Conservation (phyloP, 1,139 yeast genomes). For the Sugiyamaella japonica region DNA sequence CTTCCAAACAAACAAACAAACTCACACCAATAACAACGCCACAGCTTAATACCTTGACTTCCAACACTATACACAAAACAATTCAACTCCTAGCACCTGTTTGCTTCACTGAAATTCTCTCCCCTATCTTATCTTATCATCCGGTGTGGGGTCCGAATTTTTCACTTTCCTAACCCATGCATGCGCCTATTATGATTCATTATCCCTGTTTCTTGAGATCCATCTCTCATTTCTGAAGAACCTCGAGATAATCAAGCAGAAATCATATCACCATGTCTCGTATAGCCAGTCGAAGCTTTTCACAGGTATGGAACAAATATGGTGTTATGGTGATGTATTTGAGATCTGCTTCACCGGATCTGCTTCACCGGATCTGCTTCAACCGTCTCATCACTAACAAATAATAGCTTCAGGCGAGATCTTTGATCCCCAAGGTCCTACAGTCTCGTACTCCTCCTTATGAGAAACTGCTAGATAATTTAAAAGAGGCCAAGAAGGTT, state of each 20-base stretch:
- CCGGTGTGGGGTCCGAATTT: constrained; percentile 9
- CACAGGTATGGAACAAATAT: constrained; percentile 15
- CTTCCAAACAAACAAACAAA: not conserved
- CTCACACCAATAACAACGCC: not conserved
- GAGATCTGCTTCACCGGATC: no score
- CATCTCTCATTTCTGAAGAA: not conserved
- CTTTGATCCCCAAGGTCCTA: constrained; percentile 19
- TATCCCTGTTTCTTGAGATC: not conserved
- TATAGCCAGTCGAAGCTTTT: constrained; percentile 19
- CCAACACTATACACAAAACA: not conserved
- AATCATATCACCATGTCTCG: constrained; percentile 12
- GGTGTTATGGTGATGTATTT: not conserved
- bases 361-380: not conserved
- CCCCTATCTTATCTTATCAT: not conserved
- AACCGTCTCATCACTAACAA: constrained; percentile 3
- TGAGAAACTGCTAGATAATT: constrained; percentile 64
- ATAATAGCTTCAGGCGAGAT: constrained; percentile 17
- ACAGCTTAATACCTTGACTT: not conserved
- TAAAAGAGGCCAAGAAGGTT: constrained; percentile 61
- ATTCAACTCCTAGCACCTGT: not conserved
- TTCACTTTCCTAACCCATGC: constrained; percentile 19
- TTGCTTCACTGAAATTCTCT: not conserved
- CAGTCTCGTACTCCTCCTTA: constrained; percentile 77
- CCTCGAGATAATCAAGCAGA: not conserved
- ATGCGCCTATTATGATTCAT: constrained; percentile 4